Percentiles rank a stretch among this genome's conserved stretches.
Evolutionary conservation across 2,329 filamentous ascomycete species (phyloP).

Genomic region (Fusarium sp.): DNA sequence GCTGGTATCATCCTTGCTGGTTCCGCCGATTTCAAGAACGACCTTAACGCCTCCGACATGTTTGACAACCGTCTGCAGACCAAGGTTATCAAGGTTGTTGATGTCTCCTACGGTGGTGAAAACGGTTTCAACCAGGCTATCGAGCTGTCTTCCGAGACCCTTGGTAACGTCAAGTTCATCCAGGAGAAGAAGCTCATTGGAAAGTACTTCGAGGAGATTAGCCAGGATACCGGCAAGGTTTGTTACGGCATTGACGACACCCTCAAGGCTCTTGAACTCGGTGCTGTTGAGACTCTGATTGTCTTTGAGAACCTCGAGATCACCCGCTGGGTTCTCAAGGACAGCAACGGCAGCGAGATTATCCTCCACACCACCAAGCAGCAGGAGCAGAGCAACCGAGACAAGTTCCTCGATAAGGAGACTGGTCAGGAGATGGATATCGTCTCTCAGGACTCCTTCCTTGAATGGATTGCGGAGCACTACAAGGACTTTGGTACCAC

Average conservation of each 20-base stretch:
- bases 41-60: constrained; percentile 96
- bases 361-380: constrained; percentile 90
- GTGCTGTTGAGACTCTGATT: constrained; percentile 93
- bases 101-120: constrained; percentile 98
- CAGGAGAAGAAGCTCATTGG: constrained; percentile 99
- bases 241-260: constrained; percentile 99
- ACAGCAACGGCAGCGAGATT: constrained; percentile 78
- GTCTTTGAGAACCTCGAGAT: constrained; percentile 98
- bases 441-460: constrained; percentile 87
- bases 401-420: constrained; percentile 93
- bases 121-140: constrained; percentile 99
- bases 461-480: constrained; percentile 99
- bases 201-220: constrained; percentile 99
- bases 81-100: constrained; percentile 99
- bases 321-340: constrained; percentile 91
- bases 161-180: constrained; percentile 99
- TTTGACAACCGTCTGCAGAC: constrained; percentile 91
- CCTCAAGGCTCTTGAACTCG: constrained; percentile 94
- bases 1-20: constrained; percentile 95
- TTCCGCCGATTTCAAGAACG: constrained; percentile 99
- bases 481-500: constrained; percentile 98
- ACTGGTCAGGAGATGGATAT: constrained; percentile 99
- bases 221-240: constrained; percentile 94
- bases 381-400: constrained; percentile 78
- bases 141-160: constrained; percentile 92